These are phyloP conservation scores for Delitschia confertaspora DNA, from an alignment of 495 filamentous ascomycete species.

Conservation along the genomic window DNA sequence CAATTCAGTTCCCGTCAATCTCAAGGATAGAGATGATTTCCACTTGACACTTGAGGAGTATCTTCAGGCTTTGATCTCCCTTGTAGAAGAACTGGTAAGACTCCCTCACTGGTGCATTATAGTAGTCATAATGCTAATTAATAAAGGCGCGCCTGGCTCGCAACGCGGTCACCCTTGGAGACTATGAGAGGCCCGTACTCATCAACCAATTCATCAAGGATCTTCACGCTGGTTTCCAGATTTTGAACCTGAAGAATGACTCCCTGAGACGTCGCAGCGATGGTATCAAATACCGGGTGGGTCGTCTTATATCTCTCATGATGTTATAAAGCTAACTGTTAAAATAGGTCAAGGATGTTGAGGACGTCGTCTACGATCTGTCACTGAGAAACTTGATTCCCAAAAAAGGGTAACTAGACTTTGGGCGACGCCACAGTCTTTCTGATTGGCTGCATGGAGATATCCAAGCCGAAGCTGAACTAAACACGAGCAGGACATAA, in stretches of 20 bases:
- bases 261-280: slow-evolving; percentile 77
- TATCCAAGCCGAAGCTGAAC: no score
- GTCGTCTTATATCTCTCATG: slow-evolving; percentile 15
- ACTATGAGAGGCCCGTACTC: slow-evolving; percentile 70
- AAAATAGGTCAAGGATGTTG: slow-evolving; percentile 76
- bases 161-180: slow-evolving; percentile 89
- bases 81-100: slow-evolving; percentile 80
- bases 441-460: no score
- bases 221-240: slow-evolving; percentile 87
- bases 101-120: background rate
- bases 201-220: slow-evolving; percentile 94
- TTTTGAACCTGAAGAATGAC: slow-evolving; percentile 96
- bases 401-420: slow-evolving; percentile 19
- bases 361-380: slow-evolving; percentile 95
- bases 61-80: slow-evolving; percentile 68
- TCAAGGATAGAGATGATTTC: slow-evolving; percentile 83
- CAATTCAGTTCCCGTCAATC: slow-evolving; percentile 76
- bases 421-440: background rate
- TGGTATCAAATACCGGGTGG: slow-evolving; percentile 85
- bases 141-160: slow-evolving; percentile 71
- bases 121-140: background rate
- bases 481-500: no score
- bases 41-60: slow-evolving; percentile 97
- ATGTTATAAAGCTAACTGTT: background rate
- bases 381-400: slow-evolving; percentile 76